phyloP scores from a whole-genome alignment of 345 rosid genomes.

The Litchi chinensis region DNA sequence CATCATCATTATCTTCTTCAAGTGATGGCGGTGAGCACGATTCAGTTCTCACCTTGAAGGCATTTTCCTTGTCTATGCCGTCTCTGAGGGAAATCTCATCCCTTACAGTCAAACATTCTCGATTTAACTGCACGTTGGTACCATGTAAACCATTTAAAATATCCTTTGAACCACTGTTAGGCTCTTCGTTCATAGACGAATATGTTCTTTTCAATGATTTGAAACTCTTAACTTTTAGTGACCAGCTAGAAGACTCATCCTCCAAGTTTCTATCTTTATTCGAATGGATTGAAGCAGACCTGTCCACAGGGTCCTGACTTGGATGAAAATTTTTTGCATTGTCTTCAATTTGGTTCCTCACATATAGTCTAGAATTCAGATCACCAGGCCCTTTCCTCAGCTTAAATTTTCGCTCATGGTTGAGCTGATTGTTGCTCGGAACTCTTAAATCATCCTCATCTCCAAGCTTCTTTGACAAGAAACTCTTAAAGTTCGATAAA shows the following conservation, averaged over 20 bases:
- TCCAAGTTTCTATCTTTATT: conserved; percentile 24
- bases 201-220: conserved; percentile 34
- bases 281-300: conserved; percentile 26
- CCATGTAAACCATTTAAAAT: conserved; percentile 19
- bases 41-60: conserved; percentile 41
- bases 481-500: conserved; percentile 40
- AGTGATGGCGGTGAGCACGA: conserved; percentile 29
- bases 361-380: conserved; percentile 23
- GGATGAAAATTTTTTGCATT: conserved; percentile 23
- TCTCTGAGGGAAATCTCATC: conserved; percentile 28
- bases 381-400: conserved; percentile 27
- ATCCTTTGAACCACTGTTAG: conserved; percentile 29
- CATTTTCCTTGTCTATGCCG: conserved; percentile 27
- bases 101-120: conserved; percentile 15
- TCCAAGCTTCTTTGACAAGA: conserved; percentile 34
- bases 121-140: conserved; percentile 20
- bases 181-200: conserved; percentile 36
- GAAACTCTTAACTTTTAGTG: conserved; percentile 26
- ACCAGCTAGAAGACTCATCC: conserved; percentile 25
- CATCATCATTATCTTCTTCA: conserved; percentile 32
- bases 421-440: conserved; percentile 32
- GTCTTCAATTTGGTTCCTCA: conserved; percentile 27
- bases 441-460: conserved; percentile 37
- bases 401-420: conserved; percentile 22
- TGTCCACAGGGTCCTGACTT: conserved; percentile 24